A percentile compares a stretch with the other conserved stretches of the same genome.
Conservation (phyloP, 164 flowering plant genomes). For the Akebia trifoliata region DNA sequence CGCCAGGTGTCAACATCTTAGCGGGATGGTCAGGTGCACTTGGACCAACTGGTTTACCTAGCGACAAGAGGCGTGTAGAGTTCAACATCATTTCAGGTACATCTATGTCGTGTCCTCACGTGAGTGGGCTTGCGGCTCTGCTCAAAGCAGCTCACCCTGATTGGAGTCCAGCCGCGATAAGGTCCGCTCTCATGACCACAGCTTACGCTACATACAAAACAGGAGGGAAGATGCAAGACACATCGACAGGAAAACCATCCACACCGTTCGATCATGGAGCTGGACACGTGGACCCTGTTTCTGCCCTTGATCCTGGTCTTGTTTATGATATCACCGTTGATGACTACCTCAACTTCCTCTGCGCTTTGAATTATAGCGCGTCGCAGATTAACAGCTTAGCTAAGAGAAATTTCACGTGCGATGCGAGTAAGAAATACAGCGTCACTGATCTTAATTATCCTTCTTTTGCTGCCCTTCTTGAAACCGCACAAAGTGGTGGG, state of each 20-base stretch:
- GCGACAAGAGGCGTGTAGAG: constrained; percentile 45
- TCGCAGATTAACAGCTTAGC: constrained; percentile 33
- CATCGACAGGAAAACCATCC: constrained; percentile 50
- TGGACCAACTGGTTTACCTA: constrained; percentile 54
- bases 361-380: constrained; percentile 59
- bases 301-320: constrained; percentile 84
- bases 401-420: constrained; percentile 38
- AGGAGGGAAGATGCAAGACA: constrained; percentile 44
- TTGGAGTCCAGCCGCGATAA: constrained; percentile 81
- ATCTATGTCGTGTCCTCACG: constrained; percentile 90
- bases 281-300: constrained; percentile 71
- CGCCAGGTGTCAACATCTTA: constrained; percentile 83
- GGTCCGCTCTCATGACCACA: constrained; percentile 87
- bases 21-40: constrained; percentile 73
- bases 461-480: constrained; percentile 58
- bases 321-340: constrained; percentile 62
- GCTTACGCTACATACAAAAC: constrained; percentile 49
- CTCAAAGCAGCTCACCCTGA: constrained; percentile 67
- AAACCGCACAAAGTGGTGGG: constrained; percentile 25
- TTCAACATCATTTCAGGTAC: constrained; percentile 87
- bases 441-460: constrained; percentile 66
- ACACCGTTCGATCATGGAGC: constrained; percentile 81
- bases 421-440: constrained; percentile 34
- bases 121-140: constrained; percentile 71
- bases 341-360: constrained; percentile 67